These are phyloP conservation scores for Pythium phragmiticola DNA, from an alignment of 352 stramenopile genomes.

Conservation along the genomic window DNA sequence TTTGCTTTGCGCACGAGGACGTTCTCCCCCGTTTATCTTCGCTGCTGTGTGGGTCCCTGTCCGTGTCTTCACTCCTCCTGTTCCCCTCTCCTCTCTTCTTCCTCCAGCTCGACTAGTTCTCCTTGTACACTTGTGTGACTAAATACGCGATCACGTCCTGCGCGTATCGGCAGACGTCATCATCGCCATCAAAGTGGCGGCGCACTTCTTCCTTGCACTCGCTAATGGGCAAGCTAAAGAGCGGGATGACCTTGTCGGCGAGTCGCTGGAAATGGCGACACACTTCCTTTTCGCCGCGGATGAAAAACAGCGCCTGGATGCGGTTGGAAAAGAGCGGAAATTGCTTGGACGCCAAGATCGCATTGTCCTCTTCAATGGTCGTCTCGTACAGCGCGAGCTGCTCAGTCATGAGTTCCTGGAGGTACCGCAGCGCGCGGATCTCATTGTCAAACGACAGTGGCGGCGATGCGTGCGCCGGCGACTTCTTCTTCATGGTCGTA, in stretches of 20 bases:
- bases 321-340: constrained; percentile 86
- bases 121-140: constrained; percentile 78
- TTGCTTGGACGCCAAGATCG: constrained; percentile 73
- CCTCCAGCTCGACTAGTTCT: constrained; percentile 42
- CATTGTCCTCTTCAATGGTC: constrained; percentile 87
- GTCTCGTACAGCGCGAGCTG: constrained; percentile 82
- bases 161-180: constrained; percentile 81
- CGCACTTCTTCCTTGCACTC: constrained; percentile 71
- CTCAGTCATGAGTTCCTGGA: constrained; percentile 75
- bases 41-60: too few species aligned
- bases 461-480: constrained; percentile 68
- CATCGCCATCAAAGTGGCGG: constrained; percentile 74
- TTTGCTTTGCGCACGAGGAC: too few species aligned
- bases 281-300: constrained; percentile 88
- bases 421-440: constrained; percentile 69
- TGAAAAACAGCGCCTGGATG: constrained; percentile 87
- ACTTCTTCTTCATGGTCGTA: constrained; percentile 78
- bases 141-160: constrained; percentile 89
- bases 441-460: constrained; percentile 87
- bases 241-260: constrained; percentile 76
- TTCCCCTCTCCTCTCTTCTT: background rate
- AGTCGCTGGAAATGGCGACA: constrained; percentile 80
- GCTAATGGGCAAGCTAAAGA: constrained; percentile 74
- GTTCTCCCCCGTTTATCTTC: too few species aligned
- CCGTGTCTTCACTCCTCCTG: constrained; percentile 3